Evolutionary conservation across 768 basidiomycete genomes (phyloP), one percentile per base, ranked within the genome.

Genomic region (Clathrus columnatus): DNA sequence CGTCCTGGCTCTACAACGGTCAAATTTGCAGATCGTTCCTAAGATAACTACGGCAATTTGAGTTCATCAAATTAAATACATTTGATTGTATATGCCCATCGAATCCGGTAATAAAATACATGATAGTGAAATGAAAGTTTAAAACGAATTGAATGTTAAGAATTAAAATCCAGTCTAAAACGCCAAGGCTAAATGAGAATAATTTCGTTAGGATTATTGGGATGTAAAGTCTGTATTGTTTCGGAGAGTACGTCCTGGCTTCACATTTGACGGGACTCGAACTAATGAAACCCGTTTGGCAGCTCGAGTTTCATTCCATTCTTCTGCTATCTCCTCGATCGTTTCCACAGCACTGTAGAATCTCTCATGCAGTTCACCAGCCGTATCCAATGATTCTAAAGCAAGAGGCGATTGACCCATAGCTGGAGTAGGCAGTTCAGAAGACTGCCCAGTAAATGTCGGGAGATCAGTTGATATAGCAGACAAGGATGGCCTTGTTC

Each of bases 251-350:
- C 36, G 36, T 36, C 36, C 36, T 2, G 36, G 36, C 28, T 57
- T 57, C 18, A 79, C 64, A 51, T 74, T 71, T 8, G 85, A 80
- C 21, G 89, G 88, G 23, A 91, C 67, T 57, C 79, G 77, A 44
- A 91, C 85, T 43, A 92, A 72, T 8, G 89, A 92, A 7, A 92
- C 91, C 7, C 90, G 84, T 61, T 89, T 86, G 14, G 87, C 89
- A 30, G 84, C 85, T 48, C 84, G 82, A 1, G 91, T 93, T 66
- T 83, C 83, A 68, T 88, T 75, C 91, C 91, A 93, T 50, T 85
- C 84, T 66, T 91, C 90, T n/a, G 91, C 89, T 67, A 84, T 76
- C 66, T 91, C 87, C 45, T 78, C 76, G 24, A 41, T n/a, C 20
- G 64, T 70, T 62, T 83, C 81, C 17, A 66, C 67, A 27, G 71